Conservation (phyloP, 2,329 filamentous ascomycete species). For the Colletotrichum spinosum region DNA sequence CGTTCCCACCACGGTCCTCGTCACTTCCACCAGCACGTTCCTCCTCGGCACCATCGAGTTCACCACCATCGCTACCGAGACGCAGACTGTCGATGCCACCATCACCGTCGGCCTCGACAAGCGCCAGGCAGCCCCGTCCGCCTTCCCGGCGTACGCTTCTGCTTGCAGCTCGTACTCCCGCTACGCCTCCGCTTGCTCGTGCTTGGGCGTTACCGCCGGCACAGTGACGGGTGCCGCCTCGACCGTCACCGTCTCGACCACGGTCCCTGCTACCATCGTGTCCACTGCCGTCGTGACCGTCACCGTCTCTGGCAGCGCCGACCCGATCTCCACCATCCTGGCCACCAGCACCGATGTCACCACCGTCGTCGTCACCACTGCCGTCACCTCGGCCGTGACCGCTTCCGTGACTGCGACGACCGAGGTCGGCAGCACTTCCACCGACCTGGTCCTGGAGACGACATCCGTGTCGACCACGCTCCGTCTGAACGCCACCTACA, state of each 20-base stretch:
- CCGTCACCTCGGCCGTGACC: conserved; percentile 18
- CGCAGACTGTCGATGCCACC: conserved; percentile 31
- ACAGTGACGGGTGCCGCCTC: conserved; percentile 37
- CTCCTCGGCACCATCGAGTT: conserved; percentile 32
- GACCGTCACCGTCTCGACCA: conserved; percentile 30
- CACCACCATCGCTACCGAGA: conserved; percentile 33
- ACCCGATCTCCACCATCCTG: conserved; percentile 13
- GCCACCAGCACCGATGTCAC: conserved; percentile 6
- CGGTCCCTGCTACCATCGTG: conserved; percentile 32
- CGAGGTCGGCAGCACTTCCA: conserved; percentile 26
- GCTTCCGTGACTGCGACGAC: conserved; percentile 26
- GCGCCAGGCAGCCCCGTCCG: conserved; percentile 18
- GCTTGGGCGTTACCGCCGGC: conserved; percentile 39
- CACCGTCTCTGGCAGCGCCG: conserved; percentile 27
- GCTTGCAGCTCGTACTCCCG: conserved; percentile 39
- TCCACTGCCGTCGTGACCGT: conserved; percentile 34
- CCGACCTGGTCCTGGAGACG: conserved; percentile 32
- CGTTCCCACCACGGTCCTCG: conserved; percentile 28
- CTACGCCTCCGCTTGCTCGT: conserved; percentile 43
- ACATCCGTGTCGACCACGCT: conserved; percentile 27
- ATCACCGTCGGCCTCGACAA: conserved; percentile 21
- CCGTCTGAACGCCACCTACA: conserved; percentile 33
- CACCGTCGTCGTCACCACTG: conserved; percentile 15
- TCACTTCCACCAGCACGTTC: conserved; percentile 30
- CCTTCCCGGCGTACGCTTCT: conserved; percentile 41